Percentiles rank a stretch among this genome's conserved stretches.
phyloP scores from a whole-genome alignment of 2,329 filamentous ascomycete genomes.

The Colletotrichum viniferum region DNA sequence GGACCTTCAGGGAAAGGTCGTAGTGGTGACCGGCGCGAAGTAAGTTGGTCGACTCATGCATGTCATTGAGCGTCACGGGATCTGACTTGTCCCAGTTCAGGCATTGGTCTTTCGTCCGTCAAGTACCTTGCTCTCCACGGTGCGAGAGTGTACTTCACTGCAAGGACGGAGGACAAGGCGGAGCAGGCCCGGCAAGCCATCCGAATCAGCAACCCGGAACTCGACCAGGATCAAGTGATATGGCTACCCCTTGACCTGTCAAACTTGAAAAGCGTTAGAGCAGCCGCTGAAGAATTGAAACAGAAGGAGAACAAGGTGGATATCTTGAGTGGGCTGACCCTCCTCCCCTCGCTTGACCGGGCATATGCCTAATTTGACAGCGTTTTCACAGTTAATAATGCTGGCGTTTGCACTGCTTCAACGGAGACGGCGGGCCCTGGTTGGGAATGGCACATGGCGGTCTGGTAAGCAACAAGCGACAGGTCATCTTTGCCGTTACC shows the following conservation, averaged over 20 bases:
- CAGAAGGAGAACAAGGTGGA: conserved; percentile 27
- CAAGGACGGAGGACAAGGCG: conserved; percentile 26
- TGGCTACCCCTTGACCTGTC: conserved; percentile 29
- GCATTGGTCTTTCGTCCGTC: conserved; percentile 27
- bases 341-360: neutral
- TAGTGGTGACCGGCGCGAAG: conserved; percentile 30
- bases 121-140: conserved; percentile 28
- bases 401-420: neutral
- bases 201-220: neutral
- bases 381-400: conserved; percentile 28
- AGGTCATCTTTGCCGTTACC: neutral
- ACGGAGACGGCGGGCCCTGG: conserved; percentile 15
- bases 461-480: conserved; percentile 17
- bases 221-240: conserved; percentile 5
- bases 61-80: neutral
- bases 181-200: conserved; percentile 7
- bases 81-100: conserved; percentile 18
- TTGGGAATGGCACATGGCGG: conserved; percentile 29
- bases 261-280: conserved; percentile 22
- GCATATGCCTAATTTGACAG: neutral
- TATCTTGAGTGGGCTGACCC: conserved; percentile 26
- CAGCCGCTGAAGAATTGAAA: conserved; percentile 24
- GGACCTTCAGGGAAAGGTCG: conserved; percentile 26
- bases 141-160: conserved; percentile 30
- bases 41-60: conserved; percentile 8